Base-by-base conservation (phyloP, 805 yeast species). In the Ogataea neopini region DNA sequence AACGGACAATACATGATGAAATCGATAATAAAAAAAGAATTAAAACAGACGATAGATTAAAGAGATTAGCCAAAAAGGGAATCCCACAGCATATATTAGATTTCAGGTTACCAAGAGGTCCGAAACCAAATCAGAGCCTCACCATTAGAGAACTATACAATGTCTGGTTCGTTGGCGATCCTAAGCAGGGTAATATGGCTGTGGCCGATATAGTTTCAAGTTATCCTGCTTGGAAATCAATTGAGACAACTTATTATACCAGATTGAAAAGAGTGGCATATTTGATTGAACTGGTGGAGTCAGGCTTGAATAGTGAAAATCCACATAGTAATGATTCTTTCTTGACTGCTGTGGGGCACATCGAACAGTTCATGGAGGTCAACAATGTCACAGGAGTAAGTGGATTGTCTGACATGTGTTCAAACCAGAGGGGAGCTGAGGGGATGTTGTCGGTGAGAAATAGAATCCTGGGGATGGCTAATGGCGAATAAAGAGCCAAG, bases 331-430 rank as follows among this genome's bases (percentile, higher is more conserved):
- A 26, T 28, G 41, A 25, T 7, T 33, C 22, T 8, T 41, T 29
- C 15, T n/a, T 33, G 10, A n/a, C 39, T 1, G 53, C 56, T 10
- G 47, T 52, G 10, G 43, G 9, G 3, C 38, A 35, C 28, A 49
- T 52, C 34, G 51, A 49, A 13, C 30, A 36, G 22, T 52, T 34
- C 32, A 52, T 52, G 56, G 15, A 40, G 8, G n/a, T 41, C 9
- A 38, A 47, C 20, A 49, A 45, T 6, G 28, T 52, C 9, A 23
- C 37, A 10, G 56, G 56, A 3, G 51, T 52, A 14, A 52, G 56
- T 36, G 56, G 51, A n/a, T 45, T 52, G 11, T 52, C 52, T 9
- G 56, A 52, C 36, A 45, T 49, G 33, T 52, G 56, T 26, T 52
- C 56, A n/a, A 52, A 52, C 39, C 56, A 52, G 29, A 44, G 48